phyloP scores from a whole-genome alignment of 805 yeast species.

The Kodamaea jinghongensis region DNA sequence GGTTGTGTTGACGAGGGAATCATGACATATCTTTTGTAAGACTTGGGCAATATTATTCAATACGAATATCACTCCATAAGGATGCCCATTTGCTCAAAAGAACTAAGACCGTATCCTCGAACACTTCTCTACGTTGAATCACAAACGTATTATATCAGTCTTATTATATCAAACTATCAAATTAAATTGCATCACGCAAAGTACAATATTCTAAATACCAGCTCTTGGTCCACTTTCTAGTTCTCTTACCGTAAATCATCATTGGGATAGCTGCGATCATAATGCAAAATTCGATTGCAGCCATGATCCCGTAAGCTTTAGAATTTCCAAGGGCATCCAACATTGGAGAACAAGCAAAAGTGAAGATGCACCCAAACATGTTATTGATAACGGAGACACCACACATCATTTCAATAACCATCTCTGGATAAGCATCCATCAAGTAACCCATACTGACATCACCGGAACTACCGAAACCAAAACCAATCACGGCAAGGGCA shows the following conservation, averaged over 20 bases:
- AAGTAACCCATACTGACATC: constrained; percentile 66
- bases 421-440: constrained; percentile 68
- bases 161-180: neutral
- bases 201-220: constrained; percentile 55
- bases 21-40: no score
- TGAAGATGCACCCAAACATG: constrained; percentile 61
- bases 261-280: constrained; percentile 58
- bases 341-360: constrained; percentile 64
- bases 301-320: constrained; percentile 59
- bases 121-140: no score
- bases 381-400: constrained; percentile 67
- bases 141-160: no score
- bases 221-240: constrained; percentile 57
- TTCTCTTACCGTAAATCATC: constrained; percentile 56
- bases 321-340: constrained; percentile 54
- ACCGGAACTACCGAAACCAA: constrained; percentile 70
- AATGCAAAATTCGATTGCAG: constrained; percentile 57
- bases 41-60: no score
- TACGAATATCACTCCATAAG: no score
- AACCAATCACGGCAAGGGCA: constrained; percentile 64
- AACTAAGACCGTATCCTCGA: no score
- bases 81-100: no score
- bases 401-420: constrained; percentile 69
- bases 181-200: constrained; percentile 17
- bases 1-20: no score